These are phyloP conservation scores for Talaromyces proteolyticus DNA, from an alignment of 495 filamentous ascomycete genomes.

Conservation along the genomic window DNA sequence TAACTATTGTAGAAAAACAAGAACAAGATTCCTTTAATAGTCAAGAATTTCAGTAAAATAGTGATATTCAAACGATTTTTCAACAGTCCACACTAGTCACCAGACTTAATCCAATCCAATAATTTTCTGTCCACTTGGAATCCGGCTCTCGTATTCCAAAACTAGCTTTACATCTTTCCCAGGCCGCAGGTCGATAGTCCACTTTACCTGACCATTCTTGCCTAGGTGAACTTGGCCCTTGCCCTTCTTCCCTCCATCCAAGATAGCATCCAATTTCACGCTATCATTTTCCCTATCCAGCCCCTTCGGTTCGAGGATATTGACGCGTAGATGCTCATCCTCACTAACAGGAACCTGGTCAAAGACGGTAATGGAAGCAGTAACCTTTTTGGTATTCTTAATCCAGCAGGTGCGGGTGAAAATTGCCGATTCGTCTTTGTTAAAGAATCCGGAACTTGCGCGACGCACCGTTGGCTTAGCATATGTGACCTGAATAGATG, in stretches of 20 bases:
- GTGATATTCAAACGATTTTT: no score
- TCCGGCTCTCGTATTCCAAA: conserved; percentile 58
- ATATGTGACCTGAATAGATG: conserved; percentile 54
- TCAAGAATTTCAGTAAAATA: no score
- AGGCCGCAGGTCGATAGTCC: conserved; percentile 52
- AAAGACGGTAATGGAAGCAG: conserved; percentile 49
- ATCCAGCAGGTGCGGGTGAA: conserved; percentile 54
- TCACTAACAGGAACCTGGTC: conserved; percentile 66
- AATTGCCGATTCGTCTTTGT: conserved; percentile 51
- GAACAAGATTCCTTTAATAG: no score
- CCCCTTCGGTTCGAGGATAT: conserved; percentile 46
- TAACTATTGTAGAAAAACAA: no score
- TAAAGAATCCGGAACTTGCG: conserved; percentile 42
- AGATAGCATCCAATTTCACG: conserved; percentile 13
- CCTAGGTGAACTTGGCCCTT: conserved; percentile 24
- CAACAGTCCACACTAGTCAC: neutral
- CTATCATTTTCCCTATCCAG: conserved; percentile 37
- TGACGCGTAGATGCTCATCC: conserved; percentile 54
- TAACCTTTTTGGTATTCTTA: conserved; percentile 48
- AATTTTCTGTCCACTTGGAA: conserved; percentile 46
- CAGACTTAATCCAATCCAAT: conserved; percentile 12
- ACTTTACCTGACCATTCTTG: conserved; percentile 57
- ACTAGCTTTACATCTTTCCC: conserved; percentile 49
- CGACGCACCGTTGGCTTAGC: conserved; percentile 54
- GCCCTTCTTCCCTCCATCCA: conserved; percentile 11